phyloP scores from a whole-genome alignment of 768 basidiomycete species.

The Auricularia sp. region DNA sequence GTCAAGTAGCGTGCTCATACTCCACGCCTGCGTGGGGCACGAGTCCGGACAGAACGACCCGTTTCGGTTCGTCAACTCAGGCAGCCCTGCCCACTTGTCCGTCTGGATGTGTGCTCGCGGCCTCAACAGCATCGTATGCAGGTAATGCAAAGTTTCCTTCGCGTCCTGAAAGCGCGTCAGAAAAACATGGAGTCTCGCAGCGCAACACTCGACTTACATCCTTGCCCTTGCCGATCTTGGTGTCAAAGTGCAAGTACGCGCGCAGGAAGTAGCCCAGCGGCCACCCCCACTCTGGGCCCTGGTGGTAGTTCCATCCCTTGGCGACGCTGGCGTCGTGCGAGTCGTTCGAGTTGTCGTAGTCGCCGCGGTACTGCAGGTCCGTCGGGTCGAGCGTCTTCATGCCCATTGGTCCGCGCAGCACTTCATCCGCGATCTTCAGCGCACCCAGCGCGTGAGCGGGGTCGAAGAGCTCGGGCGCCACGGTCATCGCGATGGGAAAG shows the following conservation, averaged over 20 bases:
- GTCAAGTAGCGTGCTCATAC: constrained; percentile 84
- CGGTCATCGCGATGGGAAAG: constrained; percentile 93
- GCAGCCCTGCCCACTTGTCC: constrained; percentile 89
- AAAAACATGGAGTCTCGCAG: background rate
- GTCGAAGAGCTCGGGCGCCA: constrained; percentile 92
- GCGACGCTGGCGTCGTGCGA: constrained; percentile 72
- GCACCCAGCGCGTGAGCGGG: constrained; percentile 69
- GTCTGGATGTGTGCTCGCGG: constrained; percentile 64
- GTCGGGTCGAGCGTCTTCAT: constrained; percentile 91
- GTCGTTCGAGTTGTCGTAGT: constrained; percentile 93
- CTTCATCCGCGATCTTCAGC: constrained; percentile 67
- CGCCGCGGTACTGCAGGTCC: constrained; percentile 82
- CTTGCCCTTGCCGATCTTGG: constrained; percentile 52
- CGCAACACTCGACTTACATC: constrained; percentile 37
- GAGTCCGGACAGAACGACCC: constrained; percentile 80
- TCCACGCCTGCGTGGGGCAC: constrained; percentile 95
- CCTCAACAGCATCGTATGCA: constrained; percentile 62
- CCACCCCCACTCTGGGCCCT: constrained; percentile 96
- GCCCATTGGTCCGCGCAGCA: constrained; percentile 80
- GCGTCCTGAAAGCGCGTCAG: constrained; percentile 39
- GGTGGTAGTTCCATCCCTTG: constrained; percentile 92
- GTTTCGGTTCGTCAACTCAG: constrained; percentile 83
- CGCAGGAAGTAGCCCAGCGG: constrained; percentile 91
- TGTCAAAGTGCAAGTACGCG: constrained; percentile 86
- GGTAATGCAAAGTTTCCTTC: constrained; percentile 63